Evolutionary conservation across 306 rosid genomes (phyloP), one percentile per base, ranked within the genome.

Genomic region (Begonia loranthoides): DNA sequence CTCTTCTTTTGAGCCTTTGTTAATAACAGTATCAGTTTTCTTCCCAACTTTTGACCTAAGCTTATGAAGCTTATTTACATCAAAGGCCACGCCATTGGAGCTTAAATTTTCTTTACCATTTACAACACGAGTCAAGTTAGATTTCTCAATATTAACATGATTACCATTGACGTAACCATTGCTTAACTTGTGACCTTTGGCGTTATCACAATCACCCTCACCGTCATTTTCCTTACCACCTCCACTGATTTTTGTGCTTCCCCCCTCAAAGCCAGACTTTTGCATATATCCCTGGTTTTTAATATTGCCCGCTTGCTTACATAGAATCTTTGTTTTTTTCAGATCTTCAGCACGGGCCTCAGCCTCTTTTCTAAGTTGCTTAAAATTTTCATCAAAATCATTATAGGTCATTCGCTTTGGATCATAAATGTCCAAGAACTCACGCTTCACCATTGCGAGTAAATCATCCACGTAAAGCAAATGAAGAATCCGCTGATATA

Each of bases 61-160:
- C 67, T 80, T 90, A 64, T 76, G 87, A 54, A 85, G 97, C 80
- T 66, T 90, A 85, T 74, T 79, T 78, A 90, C 95, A 90, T 90
- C 97, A 71, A 89, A 89, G 76, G 97, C 94, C 72, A 93, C 94
- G 50, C 57, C 22, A 66, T 85, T 75, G 63, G 84, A 70, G 66
- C 97, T 79, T 9, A 63, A 72, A 65, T 79, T 79, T 66, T 76
- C 94, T 73, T 78, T 78, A 57, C 81, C 81, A 55, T 74, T 83
- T 60, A 61, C 61, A 43, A 19, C 53, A 60, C 68, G 61, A 61
- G 65, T 76, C 73, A 59, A 19, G 52, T 79, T 82, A 70, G 79
- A 50, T 38, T 64, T 78, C 52, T 71, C 74, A 48, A 38, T 63
- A 62, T 62, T 63, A 70, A 71, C 76, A 72, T 57, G 62, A 79